Conservation (phyloP, 805 yeast species). For the Clavispora carvajalis region DNA sequence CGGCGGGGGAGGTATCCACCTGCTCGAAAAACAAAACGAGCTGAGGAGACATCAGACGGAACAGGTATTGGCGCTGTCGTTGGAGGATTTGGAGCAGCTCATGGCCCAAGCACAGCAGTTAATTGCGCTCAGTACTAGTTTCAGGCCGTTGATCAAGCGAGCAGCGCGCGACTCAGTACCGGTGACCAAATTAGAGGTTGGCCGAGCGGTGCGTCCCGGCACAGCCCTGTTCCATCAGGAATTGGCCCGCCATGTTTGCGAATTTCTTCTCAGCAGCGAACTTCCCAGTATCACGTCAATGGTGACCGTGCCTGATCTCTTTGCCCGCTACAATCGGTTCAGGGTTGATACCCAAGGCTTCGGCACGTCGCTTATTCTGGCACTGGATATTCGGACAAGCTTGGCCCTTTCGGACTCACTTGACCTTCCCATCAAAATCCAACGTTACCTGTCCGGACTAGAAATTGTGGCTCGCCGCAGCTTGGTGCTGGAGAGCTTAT, state of each 20-base stretch:
- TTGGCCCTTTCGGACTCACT: slow-evolving; percentile 51
- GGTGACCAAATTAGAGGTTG: slow-evolving; percentile 23
- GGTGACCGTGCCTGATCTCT: slow-evolving; percentile 38
- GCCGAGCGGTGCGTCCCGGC: slow-evolving; percentile 1
- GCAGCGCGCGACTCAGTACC: neutral
- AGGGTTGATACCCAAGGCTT: slow-evolving; percentile 33
- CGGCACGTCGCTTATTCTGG: slow-evolving; percentile 63
- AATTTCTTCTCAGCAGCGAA: slow-evolving; percentile 44
- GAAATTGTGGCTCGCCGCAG: slow-evolving; percentile 26
- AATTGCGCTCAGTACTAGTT: slow-evolving; percentile 35
- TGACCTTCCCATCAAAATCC: slow-evolving; percentile 49
- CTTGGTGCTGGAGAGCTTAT: slow-evolving; percentile 20
- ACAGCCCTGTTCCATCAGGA: slow-evolving; percentile 49
- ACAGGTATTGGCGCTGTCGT: slow-evolving; percentile 56
- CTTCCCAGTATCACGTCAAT: slow-evolving; percentile 30
- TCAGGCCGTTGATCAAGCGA: slow-evolving; percentile 10
- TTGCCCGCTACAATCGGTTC: slow-evolving; percentile 37
- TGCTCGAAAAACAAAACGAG: slow-evolving; percentile 56
- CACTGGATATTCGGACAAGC: slow-evolving; percentile 62
- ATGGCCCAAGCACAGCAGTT: slow-evolving; percentile 77
- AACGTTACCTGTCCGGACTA: slow-evolving; percentile 30
- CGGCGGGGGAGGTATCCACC: slow-evolving; percentile 59
- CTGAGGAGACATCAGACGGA: slow-evolving; percentile 54
- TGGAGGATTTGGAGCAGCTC: slow-evolving; percentile 70
- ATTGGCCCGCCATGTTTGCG: slow-evolving; percentile 73